Base-by-base conservation (phyloP, 2,329 filamentous ascomycete genomes). In the Epichloe coenophiala region DNA sequence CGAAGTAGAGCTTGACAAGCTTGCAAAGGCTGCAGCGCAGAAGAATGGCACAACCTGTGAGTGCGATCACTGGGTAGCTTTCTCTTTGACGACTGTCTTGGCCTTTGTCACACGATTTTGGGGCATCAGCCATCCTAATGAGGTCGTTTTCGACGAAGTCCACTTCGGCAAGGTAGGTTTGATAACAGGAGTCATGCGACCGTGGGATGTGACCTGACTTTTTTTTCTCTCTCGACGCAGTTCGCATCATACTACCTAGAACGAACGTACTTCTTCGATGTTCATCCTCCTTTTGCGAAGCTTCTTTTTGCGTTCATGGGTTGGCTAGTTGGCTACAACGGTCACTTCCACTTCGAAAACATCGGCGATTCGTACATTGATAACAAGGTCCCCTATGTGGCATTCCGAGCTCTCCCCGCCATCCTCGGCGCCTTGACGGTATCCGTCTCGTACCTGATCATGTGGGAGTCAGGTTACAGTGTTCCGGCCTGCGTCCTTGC, bases 401-500 rank as follows among this genome's bases (percentile, higher is more conserved):
- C 93, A 55, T 95, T 94, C 72, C 87, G 93, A 60, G 86, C 90
- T 44, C 80, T 98, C 74, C 74, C 93, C 41, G 93, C 93, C 53
- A 80, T 93, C 47, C 81, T 97, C 59, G 93, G 93, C 57, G 85
- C 93, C 51, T 73, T 98, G 58, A 98, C 93, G 11, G 88, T 98
- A 48, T 86, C 90, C n/a, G 86, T 91, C 45, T 83, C 88, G 51
- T 98, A 95, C 69, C 72, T 95, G 65, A 98, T 95, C 68, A 98
- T 98, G 93, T 98, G 93, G 93, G 93, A 98, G 71, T 97, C 93
- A 47, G 93, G 90, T 56, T 98, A 98, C 71, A 95, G 88, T 57
- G 75, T 98, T 41, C 93, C 93, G 11, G 93, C 93, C 51, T 95
- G 88, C 65, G 74, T 97, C 50, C 75, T 96, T 51, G 88, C 93